These are phyloP conservation scores for Bipolaris bicolor DNA, from an alignment of 2,329 filamentous ascomycete genomes.

Conservation along the genomic window DNA sequence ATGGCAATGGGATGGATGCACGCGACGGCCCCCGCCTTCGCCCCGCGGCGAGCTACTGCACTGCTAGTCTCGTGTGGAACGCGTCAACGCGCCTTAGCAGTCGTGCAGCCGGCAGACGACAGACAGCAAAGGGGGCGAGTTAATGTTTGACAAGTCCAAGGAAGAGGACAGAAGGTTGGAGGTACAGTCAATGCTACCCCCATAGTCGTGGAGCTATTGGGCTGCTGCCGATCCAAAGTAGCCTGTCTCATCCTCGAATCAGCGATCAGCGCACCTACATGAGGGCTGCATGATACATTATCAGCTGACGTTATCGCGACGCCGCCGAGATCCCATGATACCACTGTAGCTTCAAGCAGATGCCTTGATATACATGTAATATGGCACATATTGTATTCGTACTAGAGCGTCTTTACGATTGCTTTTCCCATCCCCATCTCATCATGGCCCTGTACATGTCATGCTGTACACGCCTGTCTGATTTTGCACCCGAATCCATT, in stretches of 20 bases:
- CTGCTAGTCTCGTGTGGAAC: constrained; percentile 19
- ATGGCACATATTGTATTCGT: constrained; percentile 19
- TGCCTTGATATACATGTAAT: constrained; percentile 15
- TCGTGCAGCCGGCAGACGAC: constrained; percentile 3
- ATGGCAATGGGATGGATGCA: constrained; percentile 17
- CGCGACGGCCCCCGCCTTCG: constrained; percentile 22
- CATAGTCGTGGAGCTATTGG: constrained; percentile 13
- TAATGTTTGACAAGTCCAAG: neutral
- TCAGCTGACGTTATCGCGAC: constrained; percentile 34
- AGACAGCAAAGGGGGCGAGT: neutral
- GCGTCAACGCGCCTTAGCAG: constrained; percentile 10
- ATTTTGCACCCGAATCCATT: constrained; percentile 25
- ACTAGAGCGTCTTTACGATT: constrained; percentile 15
- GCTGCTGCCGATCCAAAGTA: constrained; percentile 19
- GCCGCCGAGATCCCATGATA: constrained; percentile 5
- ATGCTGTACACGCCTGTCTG: constrained; percentile 23
- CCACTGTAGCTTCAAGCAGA: neutral
- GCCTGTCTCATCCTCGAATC: constrained; percentile 14
- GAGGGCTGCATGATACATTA: constrained; percentile 7
- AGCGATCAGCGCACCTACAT: constrained; percentile 2
- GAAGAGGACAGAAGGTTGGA: constrained; percentile 8
- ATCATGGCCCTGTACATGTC: constrained; percentile 19
- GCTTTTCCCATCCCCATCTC: constrained; percentile 17
- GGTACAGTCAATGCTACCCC: constrained; percentile 9
- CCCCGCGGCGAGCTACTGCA: constrained; percentile 25